Evolutionary conservation across 2,329 filamentous ascomycete species (phyloP).

Genomic region (Xylariaceae sp.): DNA sequence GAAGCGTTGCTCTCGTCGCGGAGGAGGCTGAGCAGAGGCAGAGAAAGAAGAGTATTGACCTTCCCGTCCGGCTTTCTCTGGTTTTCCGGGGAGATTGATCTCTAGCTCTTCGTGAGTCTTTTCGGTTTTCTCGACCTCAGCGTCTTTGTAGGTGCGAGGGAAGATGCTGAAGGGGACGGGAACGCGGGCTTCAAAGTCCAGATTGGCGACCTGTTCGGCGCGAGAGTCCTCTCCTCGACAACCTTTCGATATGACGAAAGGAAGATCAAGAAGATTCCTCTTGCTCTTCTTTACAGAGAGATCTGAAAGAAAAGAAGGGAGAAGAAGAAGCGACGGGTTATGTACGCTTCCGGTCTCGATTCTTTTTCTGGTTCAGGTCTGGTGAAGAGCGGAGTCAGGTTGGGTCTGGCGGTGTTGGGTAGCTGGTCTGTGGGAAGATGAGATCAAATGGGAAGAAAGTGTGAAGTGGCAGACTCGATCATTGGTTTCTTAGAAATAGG

Average conservation of each 20-base stretch:
- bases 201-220: slow-evolving; percentile 76
- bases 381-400: slow-evolving; percentile 32
- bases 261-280: slow-evolving; percentile 62
- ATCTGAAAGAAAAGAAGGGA: slow-evolving; percentile 37
- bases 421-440: slow-evolving; percentile 12
- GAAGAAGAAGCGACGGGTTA: slow-evolving; percentile 28
- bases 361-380: slow-evolving; percentile 23
- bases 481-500: slow-evolving; percentile 30
- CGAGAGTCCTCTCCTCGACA: slow-evolving; percentile 41
- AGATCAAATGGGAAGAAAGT: slow-evolving; percentile 26
- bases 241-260: slow-evolving; percentile 51
- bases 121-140: slow-evolving; percentile 49
- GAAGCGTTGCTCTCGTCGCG: slow-evolving; percentile 59
- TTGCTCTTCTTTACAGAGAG: slow-evolving; percentile 53
- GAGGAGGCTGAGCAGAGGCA: slow-evolving; percentile 58
- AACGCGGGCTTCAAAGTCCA: slow-evolving; percentile 99
- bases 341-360: slow-evolving; percentile 30
- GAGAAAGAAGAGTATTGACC: slow-evolving; percentile 79
- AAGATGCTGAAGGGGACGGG: slow-evolving; percentile 99
- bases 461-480: slow-evolving; percentile 26
- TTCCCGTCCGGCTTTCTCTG: slow-evolving; percentile 92
- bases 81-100: slow-evolving; percentile 63
- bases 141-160: slow-evolving; percentile 89
- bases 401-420: slow-evolving; percentile 23
- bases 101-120: slow-evolving; percentile 84